Evolutionary conservation across 169 alveolate genomes (phyloP), one percentile per base, ranked within the genome.

Genomic region (Blepharisma undulans): DNA sequence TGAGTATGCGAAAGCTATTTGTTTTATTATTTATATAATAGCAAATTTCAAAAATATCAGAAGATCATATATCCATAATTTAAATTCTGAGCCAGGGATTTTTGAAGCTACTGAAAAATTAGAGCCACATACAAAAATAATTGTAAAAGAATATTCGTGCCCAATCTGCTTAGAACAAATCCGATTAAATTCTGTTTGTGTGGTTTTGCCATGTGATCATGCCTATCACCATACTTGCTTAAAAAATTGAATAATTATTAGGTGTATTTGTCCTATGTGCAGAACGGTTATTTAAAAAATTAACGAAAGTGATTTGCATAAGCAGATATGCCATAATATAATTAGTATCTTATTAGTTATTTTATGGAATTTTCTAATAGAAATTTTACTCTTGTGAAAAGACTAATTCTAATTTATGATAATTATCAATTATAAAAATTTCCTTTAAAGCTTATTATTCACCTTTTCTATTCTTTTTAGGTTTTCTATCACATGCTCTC

Each of bases 401-500:
- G 10, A 48, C 66, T 48, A 48, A 48, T 10, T 12, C 66, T 48
- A 48, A 48, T 48, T 2, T 48, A 5, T 5, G 66, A 48, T 48
- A 5, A 48, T 10, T 48, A 48, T 48, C 10, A 48, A 1, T 48
- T 48, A 48, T 48, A 48, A 48, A 48, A 48, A 48, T 10, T 10
- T 48, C 14, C 66, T 48, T 48, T 48, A 48, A 48, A 48, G 66
- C 66, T 48, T 48, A 48, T 48, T 48, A 48, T 48, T 18, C 66
- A 48, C 66, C 14, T 33, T 79, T 79, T 48, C 36, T 34, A 21
- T 82, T 30, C 33, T 30, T 30, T 59, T 82, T 82, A 32, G 89
- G 89, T 30, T 60, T 34, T n/a, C 89, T 33, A 30, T 82, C 89
- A 22, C 74, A 34, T 6, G 89, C 76, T 60, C 77, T 82, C 33